These are phyloP conservation scores for Scedosporium apiospermum DNA, from an alignment of 2,329 filamentous ascomycete genomes.

Conservation along the genomic window DNA sequence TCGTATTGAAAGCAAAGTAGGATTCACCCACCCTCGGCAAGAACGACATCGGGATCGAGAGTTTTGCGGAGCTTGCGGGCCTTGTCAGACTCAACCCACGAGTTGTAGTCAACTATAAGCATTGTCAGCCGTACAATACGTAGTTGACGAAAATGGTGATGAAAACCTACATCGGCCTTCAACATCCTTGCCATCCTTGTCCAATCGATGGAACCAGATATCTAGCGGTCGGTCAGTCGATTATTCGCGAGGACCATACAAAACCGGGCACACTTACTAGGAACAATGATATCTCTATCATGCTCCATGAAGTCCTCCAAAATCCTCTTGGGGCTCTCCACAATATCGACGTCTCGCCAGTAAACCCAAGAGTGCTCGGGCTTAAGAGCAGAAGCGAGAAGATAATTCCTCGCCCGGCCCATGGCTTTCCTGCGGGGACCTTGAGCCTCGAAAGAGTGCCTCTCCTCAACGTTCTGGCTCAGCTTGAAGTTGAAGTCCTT, in stretches of 20 bases:
- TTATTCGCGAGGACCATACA: slow-evolving; percentile 7
- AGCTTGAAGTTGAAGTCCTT: slow-evolving; percentile 78
- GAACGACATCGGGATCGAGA: slow-evolving; percentile 69
- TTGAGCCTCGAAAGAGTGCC: slow-evolving; percentile 81
- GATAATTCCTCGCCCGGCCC: slow-evolving; percentile 84
- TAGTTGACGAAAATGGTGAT: background rate
- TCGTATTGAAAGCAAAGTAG: background rate
- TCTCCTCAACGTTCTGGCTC: slow-evolving; percentile 71
- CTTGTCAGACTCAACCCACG: slow-evolving; percentile 90
- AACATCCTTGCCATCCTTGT: slow-evolving; percentile 67
- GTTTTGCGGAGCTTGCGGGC: slow-evolving; percentile 63
- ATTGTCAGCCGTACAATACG: background rate
- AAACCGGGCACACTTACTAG: slow-evolving; percentile 55
- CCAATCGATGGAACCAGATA: slow-evolving; percentile 92
- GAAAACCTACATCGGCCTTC: slow-evolving; percentile 76
- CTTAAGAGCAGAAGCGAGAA: slow-evolving; percentile 75
- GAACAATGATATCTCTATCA: slow-evolving; percentile 85
- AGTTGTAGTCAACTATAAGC: slow-evolving; percentile 86
- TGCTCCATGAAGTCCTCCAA: slow-evolving; percentile 94
- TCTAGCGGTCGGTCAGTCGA: slow-evolving; percentile 41
- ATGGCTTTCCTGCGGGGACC: slow-evolving; percentile 84
- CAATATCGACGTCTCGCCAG: slow-evolving; percentile 96
- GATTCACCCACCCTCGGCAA: slow-evolving; percentile 66
- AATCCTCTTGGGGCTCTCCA: slow-evolving; percentile 77
- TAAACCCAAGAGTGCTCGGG: slow-evolving; percentile 97